A percentile compares a stretch with the other conserved stretches of the same genome.
These are phyloP conservation scores for Patellaria atrata DNA, from an alignment of 495 filamentous ascomycete species.

Conservation along the genomic window DNA sequence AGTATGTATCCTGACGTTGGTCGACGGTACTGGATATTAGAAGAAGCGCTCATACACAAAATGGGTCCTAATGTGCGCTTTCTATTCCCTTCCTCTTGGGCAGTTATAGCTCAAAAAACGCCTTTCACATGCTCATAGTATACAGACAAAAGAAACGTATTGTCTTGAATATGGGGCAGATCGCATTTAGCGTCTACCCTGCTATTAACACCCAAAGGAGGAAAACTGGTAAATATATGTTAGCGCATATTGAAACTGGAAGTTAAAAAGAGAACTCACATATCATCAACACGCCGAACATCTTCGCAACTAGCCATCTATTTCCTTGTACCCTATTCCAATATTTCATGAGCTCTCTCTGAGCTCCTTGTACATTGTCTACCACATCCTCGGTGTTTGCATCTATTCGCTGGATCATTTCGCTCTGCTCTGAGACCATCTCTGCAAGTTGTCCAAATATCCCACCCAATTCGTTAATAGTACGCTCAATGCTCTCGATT, in stretches of 20 bases:
- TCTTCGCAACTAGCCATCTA: constrained; percentile 94
- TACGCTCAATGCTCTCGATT: constrained; percentile 92
- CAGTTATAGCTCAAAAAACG: too few species aligned
- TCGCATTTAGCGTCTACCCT: constrained; percentile 12
- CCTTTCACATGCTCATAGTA: too few species aligned
- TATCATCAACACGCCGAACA: constrained; percentile 85
- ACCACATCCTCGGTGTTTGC: constrained; percentile 94
- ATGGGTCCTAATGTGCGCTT: too few species aligned
- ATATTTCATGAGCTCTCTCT: constrained; percentile 89
- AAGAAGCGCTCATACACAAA: too few species aligned
- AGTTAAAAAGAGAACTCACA: constrained; percentile 19
- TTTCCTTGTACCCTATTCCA: constrained; percentile 89
- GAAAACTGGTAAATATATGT: constrained; percentile 19
- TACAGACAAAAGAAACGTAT: too few species aligned
- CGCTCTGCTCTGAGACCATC: constrained; percentile 95
- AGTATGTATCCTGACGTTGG: too few species aligned
- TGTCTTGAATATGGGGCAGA: too few species aligned
- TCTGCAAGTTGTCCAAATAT: constrained; percentile 94
- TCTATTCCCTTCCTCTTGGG: too few species aligned
- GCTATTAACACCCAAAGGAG: constrained; percentile 29
- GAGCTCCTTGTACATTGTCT: constrained; percentile 91
- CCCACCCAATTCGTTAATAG: constrained; percentile 83
- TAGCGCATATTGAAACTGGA: constrained; percentile 25
- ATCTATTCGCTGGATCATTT: constrained; percentile 68
- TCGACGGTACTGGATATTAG: too few species aligned